These are phyloP conservation scores for Rhododendron ferrugineum DNA, from an alignment of 148 eudicot genomes.

Conservation along the genomic window DNA sequence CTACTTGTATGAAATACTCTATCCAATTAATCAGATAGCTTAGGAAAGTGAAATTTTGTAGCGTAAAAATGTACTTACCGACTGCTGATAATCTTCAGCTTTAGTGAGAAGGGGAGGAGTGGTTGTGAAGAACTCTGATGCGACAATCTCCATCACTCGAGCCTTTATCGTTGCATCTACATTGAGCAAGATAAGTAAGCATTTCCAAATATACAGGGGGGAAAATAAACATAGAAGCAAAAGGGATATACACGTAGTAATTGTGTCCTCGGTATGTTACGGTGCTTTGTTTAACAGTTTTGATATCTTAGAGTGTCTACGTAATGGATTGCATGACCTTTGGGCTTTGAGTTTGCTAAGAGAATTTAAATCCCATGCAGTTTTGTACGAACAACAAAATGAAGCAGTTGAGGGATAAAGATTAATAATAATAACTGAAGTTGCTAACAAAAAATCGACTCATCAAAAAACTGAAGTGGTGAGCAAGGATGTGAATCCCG, in stretches of 20 bases:
- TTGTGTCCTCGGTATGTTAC: neutral
- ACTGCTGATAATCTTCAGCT: neutral
- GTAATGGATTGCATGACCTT: too few species aligned
- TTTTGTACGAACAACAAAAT: too few species aligned
- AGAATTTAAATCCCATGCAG: too few species aligned
- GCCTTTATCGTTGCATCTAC: neutral
- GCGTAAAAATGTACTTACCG: neutral
- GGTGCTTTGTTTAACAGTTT: too few species aligned
- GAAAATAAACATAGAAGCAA: neutral
- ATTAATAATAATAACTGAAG: too few species aligned
- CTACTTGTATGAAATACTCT: neutral
- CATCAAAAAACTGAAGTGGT: too few species aligned
- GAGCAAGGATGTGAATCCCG: too few species aligned
- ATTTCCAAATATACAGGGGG: neutral
- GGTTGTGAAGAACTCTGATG: neutral
- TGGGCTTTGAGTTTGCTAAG: too few species aligned
- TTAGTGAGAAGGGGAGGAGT: neutral
- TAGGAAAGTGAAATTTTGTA: neutral
- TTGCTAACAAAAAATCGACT: too few species aligned
- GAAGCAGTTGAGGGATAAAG: too few species aligned
- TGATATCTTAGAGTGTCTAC: too few species aligned
- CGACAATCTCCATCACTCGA: neutral
- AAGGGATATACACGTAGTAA: neutral
- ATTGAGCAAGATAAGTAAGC: neutral
- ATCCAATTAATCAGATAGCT: neutral